Percentiles rank a stretch among this genome's conserved stretches.
These are phyloP conservation scores for Psilocybe cyanescens DNA, from an alignment of 768 basidiomycete species.

Conservation along the genomic window DNA sequence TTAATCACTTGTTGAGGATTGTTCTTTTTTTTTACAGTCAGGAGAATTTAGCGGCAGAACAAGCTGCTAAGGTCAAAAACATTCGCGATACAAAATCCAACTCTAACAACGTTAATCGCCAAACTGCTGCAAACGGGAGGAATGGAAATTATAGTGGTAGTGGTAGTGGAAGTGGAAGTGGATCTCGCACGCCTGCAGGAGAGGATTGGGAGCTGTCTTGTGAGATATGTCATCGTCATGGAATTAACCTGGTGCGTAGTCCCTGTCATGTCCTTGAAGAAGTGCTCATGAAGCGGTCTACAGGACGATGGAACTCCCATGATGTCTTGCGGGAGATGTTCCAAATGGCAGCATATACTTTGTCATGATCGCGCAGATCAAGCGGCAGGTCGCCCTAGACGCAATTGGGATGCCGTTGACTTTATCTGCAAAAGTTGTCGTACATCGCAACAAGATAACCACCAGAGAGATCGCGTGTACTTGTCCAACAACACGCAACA, in stretches of 20 bases:
- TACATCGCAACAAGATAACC: slow-evolving; percentile 10
- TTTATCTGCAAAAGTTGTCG: slow-evolving; percentile 75
- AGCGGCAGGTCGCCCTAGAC: slow-evolving; percentile 61
- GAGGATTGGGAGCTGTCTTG: slow-evolving; percentile 90
- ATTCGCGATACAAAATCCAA: neutral
- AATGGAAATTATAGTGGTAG: slow-evolving; percentile 15
- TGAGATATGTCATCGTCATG: slow-evolving; percentile 77
- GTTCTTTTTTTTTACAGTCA: neutral
- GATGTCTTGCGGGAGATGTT: slow-evolving; percentile 82
- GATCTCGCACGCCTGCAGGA: slow-evolving; percentile 54
- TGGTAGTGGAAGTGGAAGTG: slow-evolving; percentile 7
- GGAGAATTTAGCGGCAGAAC: slow-evolving; percentile 6
- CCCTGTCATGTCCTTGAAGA: neutral
- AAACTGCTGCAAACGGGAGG: slow-evolving; percentile 20
- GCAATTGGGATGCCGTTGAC: slow-evolving; percentile 87
- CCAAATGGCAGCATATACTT: slow-evolving; percentile 87
- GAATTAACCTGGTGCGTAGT: slow-evolving; percentile 69
- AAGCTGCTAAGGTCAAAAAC: neutral
- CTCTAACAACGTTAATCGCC: neutral
- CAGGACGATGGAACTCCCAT: slow-evolving; percentile 83
- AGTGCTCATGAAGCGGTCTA: slow-evolving; percentile 2
- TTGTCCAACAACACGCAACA: slow-evolving; percentile 10
- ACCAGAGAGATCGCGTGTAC: slow-evolving; percentile 2
- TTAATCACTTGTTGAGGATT: neutral
- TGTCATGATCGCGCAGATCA: slow-evolving; percentile 82